Evolutionary conservation across 2,329 filamentous ascomycete species (phyloP), one percentile per base, ranked within the genome.

Genomic region (Phaeoacremonium minimum): DNA sequence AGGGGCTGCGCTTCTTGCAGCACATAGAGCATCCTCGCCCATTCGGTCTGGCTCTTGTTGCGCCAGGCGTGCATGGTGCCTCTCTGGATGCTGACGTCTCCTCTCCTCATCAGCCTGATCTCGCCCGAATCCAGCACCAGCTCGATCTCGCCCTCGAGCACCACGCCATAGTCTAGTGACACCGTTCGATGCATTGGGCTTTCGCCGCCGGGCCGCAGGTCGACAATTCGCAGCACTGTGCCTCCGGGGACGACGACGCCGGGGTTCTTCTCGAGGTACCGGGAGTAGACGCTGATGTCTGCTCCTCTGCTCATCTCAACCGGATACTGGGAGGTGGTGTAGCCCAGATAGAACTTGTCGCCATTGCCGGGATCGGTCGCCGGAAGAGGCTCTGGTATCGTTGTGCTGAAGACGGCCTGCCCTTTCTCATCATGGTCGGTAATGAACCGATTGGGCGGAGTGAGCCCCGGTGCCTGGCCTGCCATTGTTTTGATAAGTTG

Each of bases 21-120:
- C 13, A 60, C 52, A 57, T 67, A 47, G 52, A 47, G 39, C 50
- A 70, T 57, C 29, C 67, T 48, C 12, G 57, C 55, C 64, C 65
- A 69, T 33, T 63, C 58, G 2, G 56, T 64, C 32, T 55, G 41
- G 36, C 50, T 61, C 41, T 17, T 46, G 41, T 66, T 67, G 26
- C 49, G 47, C 63, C 63, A 67, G 18, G 51, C 56, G 48, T 72
- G 68, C 51, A 61, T 63, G 14, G 67, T 70, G 5, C 56, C 68
- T 31, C 70, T 51, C 51, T 74, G 69, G n/a, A 74, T 60, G 12
- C 61, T 58, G 18, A 70, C 53, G 46, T 75, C 71, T 2, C 71
- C 71, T 14, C 59, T 52, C 38, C 56, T 52, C 55, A 75, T 50
- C 6, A 57, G 28, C 22, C 57, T 54, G 37, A 43, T 58, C 40